Base-by-base conservation (phyloP, 2,329 filamentous ascomycete genomes). In the Pyrenophora tritici-repentis region DNA sequence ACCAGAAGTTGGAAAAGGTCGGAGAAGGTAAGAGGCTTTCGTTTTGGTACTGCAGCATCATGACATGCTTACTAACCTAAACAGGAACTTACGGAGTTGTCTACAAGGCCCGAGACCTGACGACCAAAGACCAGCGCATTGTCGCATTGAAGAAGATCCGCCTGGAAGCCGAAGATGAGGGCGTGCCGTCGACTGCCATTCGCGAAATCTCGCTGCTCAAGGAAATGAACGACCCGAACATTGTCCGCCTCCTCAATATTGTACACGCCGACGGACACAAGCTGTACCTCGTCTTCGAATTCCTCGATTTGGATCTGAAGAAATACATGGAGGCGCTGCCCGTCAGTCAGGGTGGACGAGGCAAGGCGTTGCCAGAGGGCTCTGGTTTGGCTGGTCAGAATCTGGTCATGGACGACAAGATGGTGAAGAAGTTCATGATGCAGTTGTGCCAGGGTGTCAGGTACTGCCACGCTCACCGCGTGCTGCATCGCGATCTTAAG, bases 1-100 rank as follows among this genome's bases (percentile, higher is more conserved):
- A 96, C 76, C 90, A 96, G 78, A 95, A 95, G 79, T 84, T 96
- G 70, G 91, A 96, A 80, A 96, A 96, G 82, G 91, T 96, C 69
- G 91, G 91, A 76, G 91, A 96, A 84, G 91, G 91, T 94, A 78
- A 66, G n/a, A n/a, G n/a, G n/a, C n/a, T n/a, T n/a, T n/a, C n/a
- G n/a, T n/a, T n/a, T n/a, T n/a, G n/a, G n/a, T n/a, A n/a, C n/a
- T n/a, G n/a, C n/a, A n/a, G n/a, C n/a, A n/a, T 17, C 37, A 13
- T 20, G 17, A 26, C n/a, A 14, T 16, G 12, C 17, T 33, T 42
- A 26, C 55, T 63, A 22, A 65, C n/a, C 9, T 14, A n/a, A 13
- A 7, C 57, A 96, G 91, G 91, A 67, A 96, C 91, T 13, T 96
- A 96, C 73, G 91, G 91, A 75, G 91, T 96, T 57, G 91, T 96